Evolutionary conservation across 2,329 filamentous ascomycete species (phyloP), one percentile per base, ranked within the genome.

Genomic region (Thelonectria blattea): DNA sequence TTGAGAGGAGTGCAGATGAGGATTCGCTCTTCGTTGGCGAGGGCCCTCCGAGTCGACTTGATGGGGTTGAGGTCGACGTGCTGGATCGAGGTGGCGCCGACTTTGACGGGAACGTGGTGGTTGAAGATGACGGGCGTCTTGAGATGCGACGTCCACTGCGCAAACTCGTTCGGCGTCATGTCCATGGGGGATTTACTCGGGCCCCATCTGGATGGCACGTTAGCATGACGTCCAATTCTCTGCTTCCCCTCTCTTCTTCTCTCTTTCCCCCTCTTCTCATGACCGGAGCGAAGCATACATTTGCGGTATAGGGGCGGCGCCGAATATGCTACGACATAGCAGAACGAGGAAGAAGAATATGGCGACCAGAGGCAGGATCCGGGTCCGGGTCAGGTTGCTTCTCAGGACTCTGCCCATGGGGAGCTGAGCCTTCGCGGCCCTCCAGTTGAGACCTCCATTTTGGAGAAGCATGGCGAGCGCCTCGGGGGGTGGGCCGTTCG

Each of bases 71-170:
- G 87, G 76, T 98, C 85, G 73, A 97, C 81, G 65, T 89, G 86
- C 67, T 89, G 77, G 77, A 99, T 96, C 54, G 88, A 88, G 56
- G 85, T 86, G 61, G 89, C 87, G 76, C 97, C 95, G 79, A 98
- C 83, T 74, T 91, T 88, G 72, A 97, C 83, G 37, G 95, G 90
- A 65, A 90, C 88, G 78, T 98, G 95, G 78, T 94, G 91, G 80
- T 99, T 99, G 83, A 96, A 97, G 67, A 97, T 86, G 69, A 99
- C 93, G 51, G 95, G 95, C 3, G 95, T 98, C 70, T 93, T 89
- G 64, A 95, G 82, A 74, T 97, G 93, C 59, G 88, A 88, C 68
- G 91, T 90, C 95, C 95, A 99, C 66, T 92, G 85, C 63, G 89
- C 89, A 76, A 94, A 90, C 75, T 99, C 95, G 75, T 97, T 97